Conservation (phyloP, 208 protist genomes). For the Balamuthia mandrillaris region DNA sequence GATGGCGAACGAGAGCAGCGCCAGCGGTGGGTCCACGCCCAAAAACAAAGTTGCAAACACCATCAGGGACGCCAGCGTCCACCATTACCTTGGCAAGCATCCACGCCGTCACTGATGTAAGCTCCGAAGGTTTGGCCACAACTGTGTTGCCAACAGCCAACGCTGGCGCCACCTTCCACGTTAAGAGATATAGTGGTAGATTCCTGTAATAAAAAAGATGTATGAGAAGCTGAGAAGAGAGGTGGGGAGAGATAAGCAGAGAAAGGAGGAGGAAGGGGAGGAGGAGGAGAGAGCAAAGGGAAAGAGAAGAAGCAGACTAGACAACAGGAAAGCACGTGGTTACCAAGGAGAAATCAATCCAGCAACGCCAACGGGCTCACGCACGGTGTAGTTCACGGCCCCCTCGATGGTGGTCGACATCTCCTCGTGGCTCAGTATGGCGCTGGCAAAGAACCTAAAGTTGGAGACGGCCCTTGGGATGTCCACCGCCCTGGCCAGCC, state of each 20-base stretch:
- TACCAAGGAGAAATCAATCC: constrained; percentile 75
- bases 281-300: not conserved
- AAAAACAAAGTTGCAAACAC: constrained; percentile 73
- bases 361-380: constrained; percentile 65
- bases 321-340: not conserved
- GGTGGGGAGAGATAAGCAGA: not conserved
- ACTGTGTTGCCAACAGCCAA: constrained; percentile 57
- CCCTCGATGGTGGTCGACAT: constrained; percentile 24
- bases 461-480: constrained; percentile 67
- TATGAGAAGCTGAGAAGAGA: not conserved
- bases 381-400: constrained; percentile 69
- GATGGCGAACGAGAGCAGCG: constrained; percentile 63
- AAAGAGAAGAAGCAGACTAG: not conserved
- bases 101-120: constrained; percentile 71
- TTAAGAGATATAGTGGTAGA: constrained; percentile 76
- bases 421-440: constrained; percentile 50
- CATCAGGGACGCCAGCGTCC: constrained; percentile 63
- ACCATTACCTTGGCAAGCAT: constrained; percentile 57
- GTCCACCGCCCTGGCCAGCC: constrained; percentile 58
- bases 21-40: constrained; percentile 59
- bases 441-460: constrained; percentile 71
- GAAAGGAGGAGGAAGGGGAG: not conserved
- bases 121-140: constrained; percentile 74
- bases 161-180: constrained; percentile 80
- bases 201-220: constrained; percentile 48